Percentiles rank a stretch among this genome's conserved stretches.
These are phyloP conservation scores for Cenchrus americanus DNA, from an alignment of 176 grass and related monocot genomes.

Conservation along the genomic window DNA sequence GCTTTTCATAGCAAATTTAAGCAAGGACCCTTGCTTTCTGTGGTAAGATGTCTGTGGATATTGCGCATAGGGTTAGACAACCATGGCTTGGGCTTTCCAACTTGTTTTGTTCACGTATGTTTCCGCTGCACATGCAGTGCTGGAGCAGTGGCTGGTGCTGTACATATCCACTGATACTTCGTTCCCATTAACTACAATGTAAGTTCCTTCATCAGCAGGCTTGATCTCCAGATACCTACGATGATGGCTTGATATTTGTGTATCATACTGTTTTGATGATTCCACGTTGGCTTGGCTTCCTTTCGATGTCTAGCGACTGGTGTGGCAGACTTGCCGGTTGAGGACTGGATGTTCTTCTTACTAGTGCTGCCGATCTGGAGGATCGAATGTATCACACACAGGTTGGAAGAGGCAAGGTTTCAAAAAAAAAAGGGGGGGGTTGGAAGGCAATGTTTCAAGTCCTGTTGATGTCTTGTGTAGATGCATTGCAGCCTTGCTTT, in stretches of 20 bases:
- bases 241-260: background rate
- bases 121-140: conserved; percentile 59
- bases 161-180: conserved; percentile 91
- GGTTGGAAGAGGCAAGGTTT: too few species aligned
- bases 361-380: background rate
- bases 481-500: background rate
- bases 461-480: background rate
- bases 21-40: conserved; percentile 87
- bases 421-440: too few species aligned
- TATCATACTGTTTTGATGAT: background rate
- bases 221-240: background rate
- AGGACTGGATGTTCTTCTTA: background rate
- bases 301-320: background rate
- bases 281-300: background rate
- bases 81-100: background rate
- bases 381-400: too few species aligned
- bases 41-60: conserved; percentile 59
- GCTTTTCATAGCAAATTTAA: conserved; percentile 97
- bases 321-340: background rate
- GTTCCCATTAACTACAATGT: conserved; percentile 51
- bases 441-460: background rate
- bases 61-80: background rate
- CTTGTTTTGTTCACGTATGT: conserved; percentile 27
- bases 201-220: background rate
- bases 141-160: conserved; percentile 96